A percentile compares a stretch with the other conserved stretches of the same genome.
Conservation (phyloP, 208 protist species). For the Herpetomonas tarakana region DNA sequence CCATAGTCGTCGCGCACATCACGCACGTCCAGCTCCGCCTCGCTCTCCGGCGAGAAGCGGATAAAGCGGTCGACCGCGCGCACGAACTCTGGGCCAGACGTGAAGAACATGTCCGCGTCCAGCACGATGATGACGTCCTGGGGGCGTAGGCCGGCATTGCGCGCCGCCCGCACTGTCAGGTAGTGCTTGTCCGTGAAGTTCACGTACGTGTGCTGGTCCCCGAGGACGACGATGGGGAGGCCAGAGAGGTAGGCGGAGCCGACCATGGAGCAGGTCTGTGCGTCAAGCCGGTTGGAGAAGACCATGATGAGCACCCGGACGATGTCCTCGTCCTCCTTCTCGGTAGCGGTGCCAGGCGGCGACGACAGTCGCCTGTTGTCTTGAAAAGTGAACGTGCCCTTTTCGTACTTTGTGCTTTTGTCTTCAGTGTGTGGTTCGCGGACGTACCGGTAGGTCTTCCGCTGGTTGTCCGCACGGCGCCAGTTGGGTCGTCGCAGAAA, state of each 20-base stretch:
- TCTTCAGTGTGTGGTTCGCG: no score
- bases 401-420: no score
- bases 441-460: no score
- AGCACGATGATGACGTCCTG: neutral
- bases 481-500: no score
- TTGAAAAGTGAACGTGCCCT: no score
- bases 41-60: neutral
- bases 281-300: neutral
- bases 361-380: no score
- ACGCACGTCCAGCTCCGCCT: conserved; percentile 1
- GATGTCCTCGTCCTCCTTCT: no score
- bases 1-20: neutral
- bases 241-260: neutral
- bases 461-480: no score
- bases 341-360: no score
- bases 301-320: neutral
- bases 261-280: neutral
- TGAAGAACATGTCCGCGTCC: neutral
- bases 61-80: neutral
- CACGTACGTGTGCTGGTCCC: neutral
- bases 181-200: neutral
- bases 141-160: neutral
- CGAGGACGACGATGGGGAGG: neutral
- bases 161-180: no score
- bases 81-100: neutral